Evolutionary conservation across 2,329 filamentous ascomycete species (phyloP), one percentile per base, ranked within the genome.

Genomic region (Diaporthe sp.): DNA sequence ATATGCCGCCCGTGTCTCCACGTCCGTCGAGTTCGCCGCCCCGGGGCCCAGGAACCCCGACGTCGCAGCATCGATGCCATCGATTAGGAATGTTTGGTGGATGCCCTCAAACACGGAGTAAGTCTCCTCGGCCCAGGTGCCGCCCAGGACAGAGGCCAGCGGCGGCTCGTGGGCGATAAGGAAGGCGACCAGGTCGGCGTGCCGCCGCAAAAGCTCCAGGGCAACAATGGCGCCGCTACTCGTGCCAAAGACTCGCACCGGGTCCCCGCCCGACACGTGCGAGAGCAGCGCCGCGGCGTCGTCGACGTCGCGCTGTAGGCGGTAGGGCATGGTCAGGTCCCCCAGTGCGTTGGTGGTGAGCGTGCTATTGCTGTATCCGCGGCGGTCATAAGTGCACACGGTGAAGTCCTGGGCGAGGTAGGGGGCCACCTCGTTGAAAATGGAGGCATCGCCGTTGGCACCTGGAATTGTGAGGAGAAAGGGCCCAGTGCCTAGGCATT

Each of bases 391-490:
- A 37, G 75, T 76, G 32, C 79, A 76, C 35, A 81, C 78, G 12
- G 77, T 82, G 77, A 78, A 80, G 56, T 79, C 53, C 12, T 73
- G 42, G 25, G 77, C 75, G 1, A 83, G 75, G 19, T 74, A 55
- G 37, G 75, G 74, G 8, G 78, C 78, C 12, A 79, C 68, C 4
- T 70, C 47, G 42, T 78, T 72, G 73, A 79, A 82, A 53, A 81
- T 75, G 22, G 78, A 77, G 7, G 75, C 76, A 25, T 75, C 75
- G 22, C 81, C 81, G 44, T 80, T 77, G 32, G 79, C 81, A 51
- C 81, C 81, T 27, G 79, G 77, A 53, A 83, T 81, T n/a, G 79
- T 75, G 50, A 82, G 73, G 15, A 82, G 75, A 7, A 80, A 70
- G 7, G 81, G 81, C 4, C 79, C 80, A 27, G 63, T 73, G 27